A percentile compares a stretch with the other conserved stretches of the same genome.
Evolutionary conservation across 2,329 filamentous ascomycete species (phyloP).

Genomic region (Curvularia spicifera): DNA sequence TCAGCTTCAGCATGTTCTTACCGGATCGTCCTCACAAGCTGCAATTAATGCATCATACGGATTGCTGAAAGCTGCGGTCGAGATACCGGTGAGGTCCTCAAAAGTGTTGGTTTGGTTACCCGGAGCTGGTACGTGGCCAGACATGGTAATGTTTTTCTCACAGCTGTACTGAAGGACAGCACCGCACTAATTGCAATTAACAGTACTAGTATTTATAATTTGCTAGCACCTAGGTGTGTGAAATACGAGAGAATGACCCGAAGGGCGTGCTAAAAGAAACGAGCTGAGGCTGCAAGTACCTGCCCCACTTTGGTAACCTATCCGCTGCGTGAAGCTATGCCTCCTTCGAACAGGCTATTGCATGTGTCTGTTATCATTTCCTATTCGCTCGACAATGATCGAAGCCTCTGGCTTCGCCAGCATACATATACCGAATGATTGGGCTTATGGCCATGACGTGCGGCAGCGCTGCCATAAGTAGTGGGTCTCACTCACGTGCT

Average conservation of each 20-base stretch:
- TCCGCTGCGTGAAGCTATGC: slow-evolving; percentile 2
- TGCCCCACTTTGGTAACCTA: slow-evolving; percentile 13
- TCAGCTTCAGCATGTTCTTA: slow-evolving; percentile 52
- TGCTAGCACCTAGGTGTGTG: neutral
- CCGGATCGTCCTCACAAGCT: slow-evolving; percentile 69
- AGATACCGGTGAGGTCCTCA: slow-evolving; percentile 51
- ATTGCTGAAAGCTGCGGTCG: slow-evolving; percentile 61
- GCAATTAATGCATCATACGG: slow-evolving; percentile 78
- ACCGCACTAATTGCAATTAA: neutral
- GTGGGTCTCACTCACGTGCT: slow-evolving; percentile 5
- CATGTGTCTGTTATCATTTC: neutral
- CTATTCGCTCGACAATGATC: neutral
- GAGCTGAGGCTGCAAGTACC: slow-evolving; percentile 2
- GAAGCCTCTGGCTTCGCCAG: neutral
- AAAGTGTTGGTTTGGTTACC: slow-evolving; percentile 36
- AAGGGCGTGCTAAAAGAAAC: slow-evolving; percentile 3
- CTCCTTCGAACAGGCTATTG: neutral
- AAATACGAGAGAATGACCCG: neutral
- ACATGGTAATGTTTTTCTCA: slow-evolving; percentile 22
- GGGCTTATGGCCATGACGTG: neutral
- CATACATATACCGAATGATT: neutral
- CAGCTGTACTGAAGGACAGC: neutral
- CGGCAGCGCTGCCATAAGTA: neutral
- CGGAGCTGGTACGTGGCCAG: slow-evolving; percentile 15
- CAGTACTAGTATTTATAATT: neutral